Percentiles rank a stretch among this genome's conserved stretches.
Evolutionary conservation across 768 basidiomycete species (phyloP).

Genomic region (Lentinula sp.): DNA sequence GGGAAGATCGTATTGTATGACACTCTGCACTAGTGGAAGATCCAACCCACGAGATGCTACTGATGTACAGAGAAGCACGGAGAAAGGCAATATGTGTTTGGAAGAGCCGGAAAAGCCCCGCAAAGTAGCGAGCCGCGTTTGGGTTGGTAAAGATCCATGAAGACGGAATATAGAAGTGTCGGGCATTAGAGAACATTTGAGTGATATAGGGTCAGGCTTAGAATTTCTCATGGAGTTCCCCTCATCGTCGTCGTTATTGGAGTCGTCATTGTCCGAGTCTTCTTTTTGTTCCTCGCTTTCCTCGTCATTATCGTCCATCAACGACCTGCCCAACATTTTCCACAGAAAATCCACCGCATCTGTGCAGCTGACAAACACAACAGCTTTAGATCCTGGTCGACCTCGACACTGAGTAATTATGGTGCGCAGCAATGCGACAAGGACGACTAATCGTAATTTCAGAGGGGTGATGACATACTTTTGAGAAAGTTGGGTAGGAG

Average conservation of each 20-base stretch:
- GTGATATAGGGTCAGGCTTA: conserved; percentile 36
- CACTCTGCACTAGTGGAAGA: conserved; percentile 87
- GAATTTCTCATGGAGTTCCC: conserved; percentile 3
- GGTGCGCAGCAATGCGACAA: conserved; percentile 79
- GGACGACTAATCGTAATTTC: conserved; percentile 89
- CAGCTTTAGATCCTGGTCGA: conserved; percentile 61
- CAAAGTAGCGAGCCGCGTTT: conserved; percentile 76
- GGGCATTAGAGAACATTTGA: conserved; percentile 73
- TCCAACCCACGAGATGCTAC: conserved; percentile 99
- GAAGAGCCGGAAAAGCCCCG: conserved; percentile 61
- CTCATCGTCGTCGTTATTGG: conserved; percentile 7
- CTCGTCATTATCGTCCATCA: conserved; percentile 1
- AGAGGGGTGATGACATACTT: conserved; percentile 87
- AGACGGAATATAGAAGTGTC: conserved; percentile 78
- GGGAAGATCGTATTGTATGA: conserved; percentile 94
- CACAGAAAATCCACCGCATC: conserved; percentile 98
- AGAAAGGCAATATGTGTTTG: conserved; percentile 34
- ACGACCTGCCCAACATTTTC: conserved; percentile 46
- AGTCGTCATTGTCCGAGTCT: conserved; percentile 17
- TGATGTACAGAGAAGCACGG: conserved; percentile 90
- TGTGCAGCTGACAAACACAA: conserved; percentile 95
- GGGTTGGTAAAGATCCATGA: conserved; percentile 86
- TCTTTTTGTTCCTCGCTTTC: conserved; percentile 7
- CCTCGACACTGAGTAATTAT: conserved; percentile 59
- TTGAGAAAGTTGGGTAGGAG: conserved; percentile 89